Base-by-base conservation (phyloP, 345 rosid species). In the Trapa incisa region DNA sequence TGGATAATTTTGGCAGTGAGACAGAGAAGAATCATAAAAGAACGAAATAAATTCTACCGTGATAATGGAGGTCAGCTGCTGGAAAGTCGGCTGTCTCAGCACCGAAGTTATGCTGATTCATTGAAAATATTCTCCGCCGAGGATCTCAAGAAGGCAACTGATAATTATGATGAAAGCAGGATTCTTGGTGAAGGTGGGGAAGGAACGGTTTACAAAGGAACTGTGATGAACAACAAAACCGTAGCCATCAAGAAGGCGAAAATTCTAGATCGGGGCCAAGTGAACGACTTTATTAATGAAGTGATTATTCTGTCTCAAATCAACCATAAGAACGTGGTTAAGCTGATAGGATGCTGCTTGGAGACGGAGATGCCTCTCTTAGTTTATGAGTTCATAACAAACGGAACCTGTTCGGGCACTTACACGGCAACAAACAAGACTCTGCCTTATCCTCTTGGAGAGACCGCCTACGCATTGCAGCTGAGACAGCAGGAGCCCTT, bases 301-400 rank as follows among this genome's bases (percentile, higher is more conserved):
- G 29, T 22, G 29, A 22, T 22, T 22, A 22, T 22, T 22, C 29
- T 22, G 29, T 22, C 29, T 22, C 79, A 79, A 64, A 78, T 84
- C 66, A 79, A 84, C 53, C 85, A 81, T 7, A 68, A 76, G 67
- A 75, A 84, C 37, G 81, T 80, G 22, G 88, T 84, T 29, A 81
- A 72, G 38, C 76, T 83, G 39, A 57, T 82, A 45, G 84, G 84
- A 8, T 82, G 86, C n/a, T 80, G 84, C 45, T 66, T 84, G 29
- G 88, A 83, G 76, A 83, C 80, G 0, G 65, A 69, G 17, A 82
- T 84, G 33, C 89, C 83, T 1, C 45, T 82, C 39, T 42, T 84
- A 43, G 84, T 82, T 8, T 80, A 80, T 41, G 84, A 80, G 69
- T 74, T 72, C 61, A 45, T 84, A 13, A 15, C 70, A 15, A 83